phyloP scores from a whole-genome alignment of 2,329 filamentous ascomycete species.

The Xylaria digitata region DNA sequence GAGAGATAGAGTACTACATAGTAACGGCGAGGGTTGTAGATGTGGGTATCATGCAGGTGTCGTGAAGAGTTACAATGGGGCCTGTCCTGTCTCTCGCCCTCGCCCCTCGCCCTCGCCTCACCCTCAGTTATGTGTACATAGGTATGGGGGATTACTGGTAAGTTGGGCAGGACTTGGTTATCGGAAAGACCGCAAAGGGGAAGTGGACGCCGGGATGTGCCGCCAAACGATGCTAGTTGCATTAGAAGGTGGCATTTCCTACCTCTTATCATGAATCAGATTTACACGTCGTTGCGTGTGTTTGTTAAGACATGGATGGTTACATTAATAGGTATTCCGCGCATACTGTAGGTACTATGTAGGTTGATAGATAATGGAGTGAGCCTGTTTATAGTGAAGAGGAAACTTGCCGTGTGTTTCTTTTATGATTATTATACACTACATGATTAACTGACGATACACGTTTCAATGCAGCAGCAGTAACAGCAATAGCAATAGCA shows the following conservation, averaged over 20 bases:
- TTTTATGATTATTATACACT: no score
- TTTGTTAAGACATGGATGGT: background rate
- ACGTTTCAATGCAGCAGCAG: no score
- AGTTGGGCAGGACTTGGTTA: slow-evolving; percentile 2
- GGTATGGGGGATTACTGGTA: background rate
- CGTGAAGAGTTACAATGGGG: slow-evolving; percentile 32
- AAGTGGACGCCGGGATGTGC: slow-evolving; percentile 21
- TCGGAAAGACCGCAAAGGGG: slow-evolving; percentile 28
- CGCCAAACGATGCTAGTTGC: background rate
- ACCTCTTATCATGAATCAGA: slow-evolving; percentile 12
- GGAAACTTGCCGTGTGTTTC: no score
- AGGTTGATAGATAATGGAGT: no score
- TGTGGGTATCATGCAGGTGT: slow-evolving; percentile 35
- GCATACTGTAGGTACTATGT: no score
- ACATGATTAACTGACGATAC: no score
- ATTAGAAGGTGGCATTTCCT: slow-evolving; percentile 13
- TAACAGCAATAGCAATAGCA: no score
- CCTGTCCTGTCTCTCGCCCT: no score
- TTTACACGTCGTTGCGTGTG: no score
- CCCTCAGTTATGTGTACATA: background rate
- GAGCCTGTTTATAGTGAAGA: no score
- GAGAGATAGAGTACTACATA: background rate
- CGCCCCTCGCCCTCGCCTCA: background rate
- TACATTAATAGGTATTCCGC: background rate
- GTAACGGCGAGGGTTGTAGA: background rate